A percentile compares a stretch with the other conserved stretches of the same genome.
These are phyloP conservation scores for Clarireedia homoeocarpa DNA, from an alignment of 2,329 filamentous ascomycete genomes.

Conservation along the genomic window DNA sequence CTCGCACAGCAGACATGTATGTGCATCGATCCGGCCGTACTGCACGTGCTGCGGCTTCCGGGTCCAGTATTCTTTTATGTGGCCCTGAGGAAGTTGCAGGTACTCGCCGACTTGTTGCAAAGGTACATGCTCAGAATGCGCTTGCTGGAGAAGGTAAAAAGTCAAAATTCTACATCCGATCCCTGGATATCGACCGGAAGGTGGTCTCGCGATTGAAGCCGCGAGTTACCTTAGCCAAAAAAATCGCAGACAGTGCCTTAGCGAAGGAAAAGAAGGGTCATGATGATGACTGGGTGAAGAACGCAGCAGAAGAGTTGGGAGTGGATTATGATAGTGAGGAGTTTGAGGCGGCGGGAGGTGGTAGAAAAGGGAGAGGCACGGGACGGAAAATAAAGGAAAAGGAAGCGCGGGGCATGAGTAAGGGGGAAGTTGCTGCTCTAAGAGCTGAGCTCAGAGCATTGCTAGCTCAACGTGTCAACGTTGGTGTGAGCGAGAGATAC, in stretches of 20 bases:
- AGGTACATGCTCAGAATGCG: conserved; percentile 64
- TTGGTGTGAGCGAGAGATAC: conserved; percentile 82
- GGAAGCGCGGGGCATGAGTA: conserved; percentile 58
- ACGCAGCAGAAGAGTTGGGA: conserved; percentile 83
- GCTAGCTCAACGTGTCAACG: conserved; percentile 67
- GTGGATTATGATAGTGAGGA: conserved; percentile 91
- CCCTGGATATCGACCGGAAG: conserved; percentile 74
- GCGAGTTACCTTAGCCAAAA: conserved; percentile 74
- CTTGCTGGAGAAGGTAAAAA: conserved; percentile 35
- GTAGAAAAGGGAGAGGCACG: conserved; percentile 59
- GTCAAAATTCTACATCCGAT: conserved; percentile 62
- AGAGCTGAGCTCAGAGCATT: conserved; percentile 65
- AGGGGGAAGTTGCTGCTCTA: conserved; percentile 63
- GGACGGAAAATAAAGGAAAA: conserved; percentile 69
- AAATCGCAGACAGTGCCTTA: conserved; percentile 71
- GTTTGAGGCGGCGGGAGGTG: conserved; percentile 55
- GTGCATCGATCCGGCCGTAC: conserved; percentile 94
- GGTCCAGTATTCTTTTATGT: conserved; percentile 81
- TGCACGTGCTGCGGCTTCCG: conserved; percentile 69
- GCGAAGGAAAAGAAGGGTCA: conserved; percentile 82
- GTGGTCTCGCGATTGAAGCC: conserved; percentile 70
- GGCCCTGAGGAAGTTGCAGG: conserved; percentile 84
- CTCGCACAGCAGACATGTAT: conserved; percentile 84
- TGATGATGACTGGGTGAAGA: conserved; percentile 76
- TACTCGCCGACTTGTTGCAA: conserved; percentile 74